Evolutionary conservation across 2,329 filamentous ascomycete genomes (phyloP), one percentile per base, ranked within the genome.

Genomic region (Cladosporium oxysporum): DNA sequence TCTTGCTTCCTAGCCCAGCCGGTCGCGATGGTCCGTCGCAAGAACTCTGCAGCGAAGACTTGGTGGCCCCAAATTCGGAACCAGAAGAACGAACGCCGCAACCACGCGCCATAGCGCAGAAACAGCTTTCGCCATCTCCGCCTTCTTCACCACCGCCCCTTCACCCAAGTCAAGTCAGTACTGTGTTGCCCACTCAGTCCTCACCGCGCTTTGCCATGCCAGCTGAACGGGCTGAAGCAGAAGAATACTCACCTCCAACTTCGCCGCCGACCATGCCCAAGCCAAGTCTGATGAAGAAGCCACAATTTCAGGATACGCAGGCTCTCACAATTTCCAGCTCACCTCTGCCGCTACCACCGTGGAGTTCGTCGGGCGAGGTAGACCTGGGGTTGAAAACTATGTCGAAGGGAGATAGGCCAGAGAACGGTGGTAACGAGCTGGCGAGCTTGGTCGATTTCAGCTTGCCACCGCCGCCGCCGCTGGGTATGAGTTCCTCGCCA

Each of bases 131-230:
- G n/a, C 41, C 21, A 5, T 64, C 62, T 5, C 62, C 53, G 26
- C 69, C 69, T 2, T 69, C 68, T n/a, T 70, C 69, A 12, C 69
- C 69, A 28, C 69, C 69, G 14, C 29, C 64, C 11, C 60, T 67
- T 28, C 69, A 64, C 1, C 66, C 66, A 7, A 69, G 67, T n/a
- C 70, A 69, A 62, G 58, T 68, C 57, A 70, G 70, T 67, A 71
- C 69, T 16, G 58, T 69, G 21, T 60, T 66, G 37, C 66, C 69
- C 23, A 70, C 70, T 5, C 70, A 69, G 49, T 37, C 57, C 29
- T 70, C 69, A 18, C 59, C 57, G 18, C 59, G 41, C 11, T 18
- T 35, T 7, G 14, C 16, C 18, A 29, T 11, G 28, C 49, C 6
- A 33, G 44, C 58, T 16, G 23, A 63, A 57, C 21, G 8, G 21